Conservation (phyloP, 1,284 basidiomycete genomes). For the Coniferiporia sulphurascens region DNA sequence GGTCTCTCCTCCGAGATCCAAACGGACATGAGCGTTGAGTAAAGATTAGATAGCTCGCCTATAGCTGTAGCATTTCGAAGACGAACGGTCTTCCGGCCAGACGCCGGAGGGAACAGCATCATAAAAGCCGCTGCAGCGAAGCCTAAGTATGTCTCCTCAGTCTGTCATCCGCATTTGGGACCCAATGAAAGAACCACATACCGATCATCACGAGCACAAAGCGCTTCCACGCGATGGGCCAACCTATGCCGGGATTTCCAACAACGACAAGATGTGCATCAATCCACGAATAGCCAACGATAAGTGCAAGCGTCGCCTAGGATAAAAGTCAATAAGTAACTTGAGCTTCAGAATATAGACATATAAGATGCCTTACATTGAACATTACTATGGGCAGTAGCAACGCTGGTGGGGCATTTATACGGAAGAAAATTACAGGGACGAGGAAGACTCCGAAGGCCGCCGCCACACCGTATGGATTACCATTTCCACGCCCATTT, state of each 20-base stretch:
- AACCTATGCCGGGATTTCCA: slow-evolving; percentile 49
- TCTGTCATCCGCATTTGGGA: neutral
- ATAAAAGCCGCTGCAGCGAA: slow-evolving; percentile 41
- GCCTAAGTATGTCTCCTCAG: slow-evolving; percentile 26
- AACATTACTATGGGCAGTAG: slow-evolving; percentile 35
- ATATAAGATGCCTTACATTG: slow-evolving; percentile 27
- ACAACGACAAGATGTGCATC: slow-evolving; percentile 45
- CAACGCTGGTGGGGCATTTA: slow-evolving; percentile 44
- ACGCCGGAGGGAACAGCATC: slow-evolving; percentile 48
- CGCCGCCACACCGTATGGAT: slow-evolving; percentile 54
- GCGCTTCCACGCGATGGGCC: slow-evolving; percentile 49
- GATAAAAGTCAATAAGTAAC: neutral
- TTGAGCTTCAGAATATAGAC: neutral
- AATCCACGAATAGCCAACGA: slow-evolving; percentile 60
- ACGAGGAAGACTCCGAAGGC: slow-evolving; percentile 45
- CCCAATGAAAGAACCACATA: slow-evolving; percentile 18
- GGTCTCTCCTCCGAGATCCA: slow-evolving; percentile 35
- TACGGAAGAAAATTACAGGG: slow-evolving; percentile 49
- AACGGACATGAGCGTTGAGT: slow-evolving; percentile 39
- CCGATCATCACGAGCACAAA: slow-evolving; percentile 44
- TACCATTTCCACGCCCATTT: slow-evolving; percentile 46
- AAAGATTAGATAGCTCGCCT: slow-evolving; percentile 35
- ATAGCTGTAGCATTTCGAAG: slow-evolving; percentile 40
- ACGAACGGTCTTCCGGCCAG: slow-evolving; percentile 44
- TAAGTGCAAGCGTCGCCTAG: slow-evolving; percentile 39